Conservation (phyloP, 306 rosid species). For the Echinosophora koreensis region DNA sequence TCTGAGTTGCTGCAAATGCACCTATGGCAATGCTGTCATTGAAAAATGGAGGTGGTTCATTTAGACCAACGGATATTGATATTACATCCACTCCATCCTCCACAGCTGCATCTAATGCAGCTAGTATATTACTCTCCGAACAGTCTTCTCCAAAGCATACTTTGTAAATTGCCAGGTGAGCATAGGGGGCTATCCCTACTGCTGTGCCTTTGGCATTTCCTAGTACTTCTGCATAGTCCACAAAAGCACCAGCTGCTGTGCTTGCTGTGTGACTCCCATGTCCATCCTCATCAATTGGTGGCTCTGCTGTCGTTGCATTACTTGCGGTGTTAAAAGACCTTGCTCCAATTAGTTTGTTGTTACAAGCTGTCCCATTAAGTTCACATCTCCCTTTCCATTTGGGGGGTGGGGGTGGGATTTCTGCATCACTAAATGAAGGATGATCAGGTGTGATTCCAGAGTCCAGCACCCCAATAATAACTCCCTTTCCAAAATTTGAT, state of each 20-base stretch:
- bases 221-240: constrained; percentile 53
- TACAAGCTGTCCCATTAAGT: constrained; percentile 58
- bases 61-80: constrained; percentile 68
- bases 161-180: constrained; percentile 71
- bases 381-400: constrained; percentile 89
- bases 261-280: constrained; percentile 67
- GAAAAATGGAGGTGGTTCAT: constrained; percentile 54
- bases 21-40: constrained; percentile 65
- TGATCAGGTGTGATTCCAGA: constrained; percentile 66
- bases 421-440: constrained; percentile 71
- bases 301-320: constrained; percentile 17
- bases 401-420: constrained; percentile 71
- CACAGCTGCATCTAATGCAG: constrained; percentile 60
- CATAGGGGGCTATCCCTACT: constrained; percentile 73
- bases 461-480: constrained; percentile 77
- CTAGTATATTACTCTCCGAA: constrained; percentile 53
- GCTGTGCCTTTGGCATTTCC: constrained; percentile 86
- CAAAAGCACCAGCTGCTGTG: constrained; percentile 60
- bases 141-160: constrained; percentile 56
- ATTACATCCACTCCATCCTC: constrained; percentile 75
- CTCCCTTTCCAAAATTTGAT: constrained; percentile 70
- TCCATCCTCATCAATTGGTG: constrained; percentile 56
- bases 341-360: constrained; percentile 82
- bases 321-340: constrained; percentile 55
- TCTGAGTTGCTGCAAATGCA: constrained; percentile 69